These are phyloP conservation scores for Puccinia brachypodii DNA, from an alignment of 1,284 basidiomycete genomes.

Conservation along the genomic window DNA sequence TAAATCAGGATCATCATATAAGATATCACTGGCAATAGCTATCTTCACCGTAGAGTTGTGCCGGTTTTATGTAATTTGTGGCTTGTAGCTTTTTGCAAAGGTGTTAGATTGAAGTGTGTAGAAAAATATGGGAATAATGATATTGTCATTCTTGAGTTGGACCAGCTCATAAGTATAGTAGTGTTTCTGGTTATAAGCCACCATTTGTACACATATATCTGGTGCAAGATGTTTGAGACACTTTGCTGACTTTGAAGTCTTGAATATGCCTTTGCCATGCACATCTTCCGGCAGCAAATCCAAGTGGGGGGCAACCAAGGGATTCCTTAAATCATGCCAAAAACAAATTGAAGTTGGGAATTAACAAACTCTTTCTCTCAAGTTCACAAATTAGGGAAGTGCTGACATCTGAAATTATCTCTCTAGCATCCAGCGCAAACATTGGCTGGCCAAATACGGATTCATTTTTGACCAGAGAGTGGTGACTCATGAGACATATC, in stretches of 20 bases:
- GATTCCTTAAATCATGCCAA: neutral
- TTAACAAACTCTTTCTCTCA: neutral
- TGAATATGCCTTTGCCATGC: neutral
- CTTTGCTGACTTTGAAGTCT: neutral
- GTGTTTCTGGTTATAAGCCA: neutral
- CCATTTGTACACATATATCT: neutral
- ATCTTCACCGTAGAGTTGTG: neutral
- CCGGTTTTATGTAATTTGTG: neutral
- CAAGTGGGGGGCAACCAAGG: neutral
- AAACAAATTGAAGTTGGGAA: neutral
- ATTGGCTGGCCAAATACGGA: neutral
- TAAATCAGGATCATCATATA: neutral
- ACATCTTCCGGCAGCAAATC: neutral
- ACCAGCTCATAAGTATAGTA: neutral
- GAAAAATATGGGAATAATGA: neutral
- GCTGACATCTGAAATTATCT: neutral
- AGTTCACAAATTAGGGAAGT: neutral
- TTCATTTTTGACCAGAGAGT: neutral
- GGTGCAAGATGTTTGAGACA: neutral
- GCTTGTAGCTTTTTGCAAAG: neutral
- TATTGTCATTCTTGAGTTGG: neutral
- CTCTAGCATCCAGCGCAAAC: constrained; percentile 8
- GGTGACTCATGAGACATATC: neutral
- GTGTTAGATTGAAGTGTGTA: neutral
- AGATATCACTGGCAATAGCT: neutral